Conservation (phyloP, 371 early-diverging fungal species). For the Ordospora colligata region DNA sequence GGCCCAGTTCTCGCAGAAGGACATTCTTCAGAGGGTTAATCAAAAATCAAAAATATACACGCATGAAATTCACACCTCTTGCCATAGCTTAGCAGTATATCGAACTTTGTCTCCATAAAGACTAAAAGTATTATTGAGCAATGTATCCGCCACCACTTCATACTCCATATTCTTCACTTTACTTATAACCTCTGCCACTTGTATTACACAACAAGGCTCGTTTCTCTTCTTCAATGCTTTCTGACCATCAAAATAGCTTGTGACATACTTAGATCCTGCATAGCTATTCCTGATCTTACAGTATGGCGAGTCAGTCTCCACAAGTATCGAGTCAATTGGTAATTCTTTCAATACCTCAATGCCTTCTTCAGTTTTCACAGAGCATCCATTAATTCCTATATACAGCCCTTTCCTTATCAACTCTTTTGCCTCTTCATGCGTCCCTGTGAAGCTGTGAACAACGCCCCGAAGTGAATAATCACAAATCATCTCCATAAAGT, state of each 20-base stretch:
- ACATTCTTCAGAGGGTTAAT: conserved; percentile 9
- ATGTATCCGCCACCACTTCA: conserved; percentile 3
- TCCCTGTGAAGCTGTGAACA: conserved; percentile 82
- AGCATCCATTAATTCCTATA: conserved; percentile 92
- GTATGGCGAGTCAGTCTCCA: conserved; percentile 74
- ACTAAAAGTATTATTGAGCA: conserved; percentile 26
- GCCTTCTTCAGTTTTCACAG: conserved; percentile 75
- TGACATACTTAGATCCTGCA: conserved; percentile 66
- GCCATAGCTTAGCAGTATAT: not conserved
- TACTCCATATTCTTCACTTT: conserved; percentile 41
- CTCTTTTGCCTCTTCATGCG: conserved; percentile 67
- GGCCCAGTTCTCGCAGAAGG: conserved; percentile 26
- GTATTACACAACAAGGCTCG: conserved; percentile 50
- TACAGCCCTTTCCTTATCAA: conserved; percentile 70
- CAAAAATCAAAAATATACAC: not conserved
- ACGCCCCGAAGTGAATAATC: conserved; percentile 65
- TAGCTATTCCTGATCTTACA: conserved; percentile 79
- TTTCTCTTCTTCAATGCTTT: conserved; percentile 48
- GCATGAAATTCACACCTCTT: not conserved
- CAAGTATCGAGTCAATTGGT: conserved; percentile 71
- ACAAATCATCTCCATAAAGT: conserved; percentile 60
- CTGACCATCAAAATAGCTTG: not conserved
- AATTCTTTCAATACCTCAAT: conserved; percentile 69
- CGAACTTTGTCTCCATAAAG: conserved; percentile 33
- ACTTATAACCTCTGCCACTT: conserved; percentile 52